Evolutionary conservation across 768 basidiomycete genomes (phyloP), one percentile per base, ranked within the genome.

Genomic region (Suillus placidus): DNA sequence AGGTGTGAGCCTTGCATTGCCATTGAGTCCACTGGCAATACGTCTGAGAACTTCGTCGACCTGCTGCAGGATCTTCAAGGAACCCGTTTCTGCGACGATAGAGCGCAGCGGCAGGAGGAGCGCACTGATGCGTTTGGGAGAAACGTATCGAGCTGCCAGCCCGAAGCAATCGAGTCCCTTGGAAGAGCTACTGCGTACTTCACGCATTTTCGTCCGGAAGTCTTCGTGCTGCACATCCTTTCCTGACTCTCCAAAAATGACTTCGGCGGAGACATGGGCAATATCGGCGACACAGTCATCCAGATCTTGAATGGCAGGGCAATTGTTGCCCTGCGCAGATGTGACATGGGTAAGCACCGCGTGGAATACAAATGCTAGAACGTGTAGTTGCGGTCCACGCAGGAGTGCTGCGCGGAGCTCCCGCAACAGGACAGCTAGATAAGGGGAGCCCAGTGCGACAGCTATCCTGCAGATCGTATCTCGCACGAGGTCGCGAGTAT

Each of bases 191-290:
- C 88, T 85, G 38, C 88, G 85, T 35, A 96, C 97, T 79, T 99
- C 97, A 26, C 92, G 86, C 88, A 95, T 92, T 77, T 93, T 95
- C 20, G 95, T 95, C 80, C 90, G 94, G 87, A 97, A 98, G 32
- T 90, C 96, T 70, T 95, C 94, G 4, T 90, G 83, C 64, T 89
- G 87, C 0, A 92, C 89, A 71, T 98, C 94, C 76, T 92, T 93
- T 16, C 92, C 93, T 1, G 96, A 95, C 74, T 95, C 89, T 34
- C 97, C 97, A 70, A 98, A 98, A 61, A 98, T 86, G 61, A 98
- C 97, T 72, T 94, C 95, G 0, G 89, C 88, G 18, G 92, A 89
- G 63, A 98, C 79, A 72, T 91, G 86, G 0, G 92, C 89, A 9
- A 95, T 82, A 69, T 94, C 91, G 54, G 86, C 85, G 23, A 95